phyloP scores from a whole-genome alignment of 1,284 basidiomycete species.

The Hemileia vastatrix region DNA sequence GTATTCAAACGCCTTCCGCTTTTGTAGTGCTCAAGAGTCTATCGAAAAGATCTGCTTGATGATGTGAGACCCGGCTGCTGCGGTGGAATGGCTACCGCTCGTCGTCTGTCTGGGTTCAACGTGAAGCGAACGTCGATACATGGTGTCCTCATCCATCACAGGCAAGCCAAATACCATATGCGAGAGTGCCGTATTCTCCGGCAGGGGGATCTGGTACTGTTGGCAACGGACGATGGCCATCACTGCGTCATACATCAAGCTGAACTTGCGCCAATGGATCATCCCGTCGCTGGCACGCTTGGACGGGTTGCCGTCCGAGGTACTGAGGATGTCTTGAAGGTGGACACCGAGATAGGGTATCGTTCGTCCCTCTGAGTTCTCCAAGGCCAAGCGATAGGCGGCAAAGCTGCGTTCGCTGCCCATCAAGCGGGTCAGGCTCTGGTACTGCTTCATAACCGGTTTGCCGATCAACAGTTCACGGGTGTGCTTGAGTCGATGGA shows the following conservation, averaged over 20 bases:
- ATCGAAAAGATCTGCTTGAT: too few species aligned
- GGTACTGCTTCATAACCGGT: not conserved
- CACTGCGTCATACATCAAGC: not conserved
- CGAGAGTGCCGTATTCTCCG: not conserved
- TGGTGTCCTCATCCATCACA: too few species aligned
- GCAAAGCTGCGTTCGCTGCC: not conserved
- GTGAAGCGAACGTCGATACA: too few species aligned
- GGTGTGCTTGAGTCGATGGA: not conserved
- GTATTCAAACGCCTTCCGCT: too few species aligned
- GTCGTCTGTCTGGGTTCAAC: too few species aligned
- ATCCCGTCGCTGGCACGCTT: not conserved
- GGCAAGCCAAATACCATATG: too few species aligned
- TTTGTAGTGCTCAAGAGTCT: too few species aligned
- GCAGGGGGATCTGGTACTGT: not conserved
- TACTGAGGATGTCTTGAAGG: not conserved
- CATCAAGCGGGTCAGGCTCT: not conserved
- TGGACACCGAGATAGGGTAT: conserved; percentile 6
- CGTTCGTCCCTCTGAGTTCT: not conserved
- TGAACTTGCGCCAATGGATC: conserved; percentile 6
- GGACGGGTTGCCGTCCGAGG: not conserved
- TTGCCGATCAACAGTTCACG: not conserved
- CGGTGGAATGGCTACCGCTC: too few species aligned
- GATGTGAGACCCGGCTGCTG: too few species aligned
- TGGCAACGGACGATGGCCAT: not conserved
- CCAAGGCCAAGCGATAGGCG: not conserved